Evolutionary conservation across 257 asterid genomes (phyloP).

Genomic region (Leonotis leonurus): DNA sequence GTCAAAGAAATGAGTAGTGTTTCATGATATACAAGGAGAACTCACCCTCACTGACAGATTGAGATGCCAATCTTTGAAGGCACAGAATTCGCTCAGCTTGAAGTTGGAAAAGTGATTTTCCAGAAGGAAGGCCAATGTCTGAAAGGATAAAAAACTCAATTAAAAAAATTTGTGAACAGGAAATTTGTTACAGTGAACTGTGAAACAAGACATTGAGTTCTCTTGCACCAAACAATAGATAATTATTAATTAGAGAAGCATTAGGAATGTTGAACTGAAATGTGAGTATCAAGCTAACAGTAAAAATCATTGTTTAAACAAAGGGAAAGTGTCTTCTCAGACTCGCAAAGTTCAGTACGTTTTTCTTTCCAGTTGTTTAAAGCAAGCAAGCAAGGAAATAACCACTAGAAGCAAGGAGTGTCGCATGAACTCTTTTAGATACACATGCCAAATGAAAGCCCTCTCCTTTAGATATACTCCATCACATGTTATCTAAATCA

Average conservation of each 20-base stretch:
- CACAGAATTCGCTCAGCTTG: constrained; percentile 96
- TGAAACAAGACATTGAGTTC: not conserved
- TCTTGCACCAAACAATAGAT: not conserved
- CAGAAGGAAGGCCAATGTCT: constrained; percentile 98
- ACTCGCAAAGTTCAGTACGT: not conserved
- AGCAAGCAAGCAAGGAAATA: not conserved
- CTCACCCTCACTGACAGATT: constrained; percentile 73
- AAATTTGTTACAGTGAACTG: not conserved
- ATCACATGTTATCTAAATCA: constrained; percentile 8
- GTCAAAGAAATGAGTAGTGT: constrained; percentile 11
- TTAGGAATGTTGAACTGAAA: not conserved
- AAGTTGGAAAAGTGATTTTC: constrained; percentile 92
- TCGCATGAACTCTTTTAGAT: not conserved
- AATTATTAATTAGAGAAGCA: not conserved
- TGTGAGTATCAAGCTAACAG: not conserved
- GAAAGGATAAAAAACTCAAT: constrained; percentile 15
- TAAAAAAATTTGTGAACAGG: constrained; percentile 10
- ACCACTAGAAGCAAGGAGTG: not conserved
- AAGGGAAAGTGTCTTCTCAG: not conserved
- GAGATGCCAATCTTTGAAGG: constrained; percentile 76
- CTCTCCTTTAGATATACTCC: constrained; percentile 2
- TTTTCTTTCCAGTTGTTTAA: not conserved
- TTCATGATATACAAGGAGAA: constrained; percentile 3
- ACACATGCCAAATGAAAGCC: constrained; percentile 1
- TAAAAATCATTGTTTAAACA: not conserved